Evolutionary conservation across 2,329 filamentous ascomycete species (phyloP).

Genomic region (Ophiostoma pallidulum): DNA sequence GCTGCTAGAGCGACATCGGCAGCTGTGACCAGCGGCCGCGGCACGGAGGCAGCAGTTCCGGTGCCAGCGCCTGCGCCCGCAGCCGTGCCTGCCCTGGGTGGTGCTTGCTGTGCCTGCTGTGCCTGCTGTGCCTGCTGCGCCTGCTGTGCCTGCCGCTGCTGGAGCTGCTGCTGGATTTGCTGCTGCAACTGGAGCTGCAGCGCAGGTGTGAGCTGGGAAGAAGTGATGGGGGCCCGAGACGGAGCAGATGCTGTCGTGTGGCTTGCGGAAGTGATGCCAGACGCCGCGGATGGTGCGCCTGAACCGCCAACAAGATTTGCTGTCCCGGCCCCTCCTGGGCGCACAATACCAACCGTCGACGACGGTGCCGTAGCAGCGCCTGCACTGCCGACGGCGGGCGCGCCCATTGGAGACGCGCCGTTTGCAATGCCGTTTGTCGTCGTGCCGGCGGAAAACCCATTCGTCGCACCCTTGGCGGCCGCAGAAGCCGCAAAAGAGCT

Average conservation of each 20-base stretch:
- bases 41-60: not conserved
- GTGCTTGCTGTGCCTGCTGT: too few species aligned
- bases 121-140: not conserved
- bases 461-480: too few species aligned
- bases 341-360: too few species aligned
- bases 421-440: too few species aligned
- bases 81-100: too few species aligned
- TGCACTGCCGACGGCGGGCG: not conserved
- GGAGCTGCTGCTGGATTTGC: not conserved
- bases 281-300: not conserved
- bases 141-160: not conserved
- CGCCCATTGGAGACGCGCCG: too few species aligned
- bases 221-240: not conserved
- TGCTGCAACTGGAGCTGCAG: conserved; percentile 1
- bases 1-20: not conserved
- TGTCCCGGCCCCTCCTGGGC: not conserved
- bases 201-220: not conserved
- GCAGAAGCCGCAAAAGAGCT: too few species aligned
- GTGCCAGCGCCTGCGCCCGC: too few species aligned
- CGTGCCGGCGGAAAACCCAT: too few species aligned
- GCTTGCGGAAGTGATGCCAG: not conserved
- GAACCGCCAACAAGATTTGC: not conserved
- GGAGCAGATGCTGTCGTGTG: too few species aligned
- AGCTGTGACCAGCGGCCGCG: not conserved
- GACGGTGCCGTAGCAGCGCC: not conserved